A percentile compares a stretch with the other conserved stretches of the same genome.
These are phyloP conservation scores for Microbotryum violaceum DNA, from an alignment of 1,284 basidiomycete genomes.

Conservation along the genomic window DNA sequence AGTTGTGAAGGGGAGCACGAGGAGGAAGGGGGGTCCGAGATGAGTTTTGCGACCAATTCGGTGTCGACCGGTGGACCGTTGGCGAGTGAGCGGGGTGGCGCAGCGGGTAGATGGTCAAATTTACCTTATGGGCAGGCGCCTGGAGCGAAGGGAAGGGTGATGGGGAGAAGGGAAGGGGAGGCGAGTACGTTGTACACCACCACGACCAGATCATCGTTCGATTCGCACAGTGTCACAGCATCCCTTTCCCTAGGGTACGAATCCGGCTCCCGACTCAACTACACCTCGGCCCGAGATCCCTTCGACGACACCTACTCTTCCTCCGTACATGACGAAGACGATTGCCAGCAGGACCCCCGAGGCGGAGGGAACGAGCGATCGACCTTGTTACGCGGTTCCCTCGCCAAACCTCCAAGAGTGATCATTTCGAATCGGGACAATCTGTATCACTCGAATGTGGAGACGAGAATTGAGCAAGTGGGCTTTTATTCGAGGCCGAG, in stretches of 20 bases:
- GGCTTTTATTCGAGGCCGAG: too few species aligned
- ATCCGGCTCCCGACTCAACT: neutral
- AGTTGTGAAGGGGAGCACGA: too few species aligned
- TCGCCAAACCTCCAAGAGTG: too few species aligned
- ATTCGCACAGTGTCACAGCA: too few species aligned
- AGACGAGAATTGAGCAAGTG: neutral
- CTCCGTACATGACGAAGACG: neutral
- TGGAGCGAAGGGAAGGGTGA: too few species aligned
- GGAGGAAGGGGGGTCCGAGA: neutral
- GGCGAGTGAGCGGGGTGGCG: neutral
- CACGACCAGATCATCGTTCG: too few species aligned
- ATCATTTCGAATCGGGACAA: too few species aligned
- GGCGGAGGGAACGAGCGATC: neutral
- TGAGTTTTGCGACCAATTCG: conserved; percentile 24
- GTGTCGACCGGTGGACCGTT: conserved; percentile 14
- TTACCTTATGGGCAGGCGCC: neutral
- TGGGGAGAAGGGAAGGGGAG: too few species aligned
- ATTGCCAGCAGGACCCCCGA: conserved; percentile 10
- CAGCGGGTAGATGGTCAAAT: too few species aligned
- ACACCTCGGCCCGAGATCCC: conserved; percentile 2
- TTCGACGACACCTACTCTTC: too few species aligned
- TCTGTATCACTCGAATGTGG: neutral
- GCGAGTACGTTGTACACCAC: neutral
- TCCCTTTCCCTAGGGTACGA: too few species aligned
- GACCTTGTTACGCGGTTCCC: too few species aligned